Evolutionary conservation across 1,284 basidiomycete genomes (phyloP).

Genomic region (Moesziomyces parantarcticus): DNA sequence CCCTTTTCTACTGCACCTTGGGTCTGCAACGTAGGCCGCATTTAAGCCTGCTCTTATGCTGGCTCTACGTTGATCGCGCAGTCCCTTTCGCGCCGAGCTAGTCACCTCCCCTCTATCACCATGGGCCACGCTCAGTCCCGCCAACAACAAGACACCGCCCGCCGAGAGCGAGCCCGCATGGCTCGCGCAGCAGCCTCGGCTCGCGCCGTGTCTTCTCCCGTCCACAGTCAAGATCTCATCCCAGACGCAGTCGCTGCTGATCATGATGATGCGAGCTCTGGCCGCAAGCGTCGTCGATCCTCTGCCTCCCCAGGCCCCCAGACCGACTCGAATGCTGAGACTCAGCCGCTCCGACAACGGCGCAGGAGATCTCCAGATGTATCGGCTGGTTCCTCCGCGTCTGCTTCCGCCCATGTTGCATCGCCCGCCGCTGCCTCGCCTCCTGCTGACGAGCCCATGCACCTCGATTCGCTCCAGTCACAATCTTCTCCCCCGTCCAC

Average conservation of each 20-base stretch:
- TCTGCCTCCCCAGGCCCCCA: slow-evolving; percentile 2
- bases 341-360: slow-evolving; percentile 10
- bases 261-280: background rate
- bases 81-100: background rate
- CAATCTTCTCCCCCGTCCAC: background rate
- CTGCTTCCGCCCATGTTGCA: background rate
- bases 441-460: background rate
- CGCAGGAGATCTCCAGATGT: slow-evolving; percentile 4
- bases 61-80: background rate
- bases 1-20: background rate
- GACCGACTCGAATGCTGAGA: background rate
- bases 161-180: slow-evolving; percentile 1
- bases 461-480: background rate
- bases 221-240: background rate
- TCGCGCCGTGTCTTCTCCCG: background rate
- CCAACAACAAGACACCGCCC: slow-evolving; percentile 9
- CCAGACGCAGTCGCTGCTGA: background rate
- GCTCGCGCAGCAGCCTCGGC: background rate
- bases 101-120: background rate
- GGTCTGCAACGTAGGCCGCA: too few species aligned
- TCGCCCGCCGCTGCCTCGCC: background rate
- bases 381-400: background rate
- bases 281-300: slow-evolving; percentile 28
- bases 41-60: background rate
- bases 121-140: slow-evolving; percentile 43